Percentiles rank a stretch among this genome's conserved stretches.
phyloP scores from a whole-genome alignment of 1,284 basidiomycete genomes.

The Marasmius oreades region DNA sequence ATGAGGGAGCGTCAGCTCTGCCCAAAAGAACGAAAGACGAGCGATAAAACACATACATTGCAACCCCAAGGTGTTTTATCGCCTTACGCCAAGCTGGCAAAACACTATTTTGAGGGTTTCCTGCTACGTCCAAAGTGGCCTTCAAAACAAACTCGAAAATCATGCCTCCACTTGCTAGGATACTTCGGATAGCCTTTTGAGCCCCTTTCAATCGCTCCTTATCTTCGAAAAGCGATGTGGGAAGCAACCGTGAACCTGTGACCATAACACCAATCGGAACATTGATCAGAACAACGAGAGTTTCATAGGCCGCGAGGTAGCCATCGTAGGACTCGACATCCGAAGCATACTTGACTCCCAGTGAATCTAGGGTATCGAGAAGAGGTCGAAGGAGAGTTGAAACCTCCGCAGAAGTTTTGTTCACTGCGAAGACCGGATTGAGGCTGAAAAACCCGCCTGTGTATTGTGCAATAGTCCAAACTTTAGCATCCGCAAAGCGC shows the following conservation, averaged over 20 bases:
- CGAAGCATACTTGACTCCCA: slow-evolving; percentile 6
- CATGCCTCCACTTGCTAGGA: slow-evolving; percentile 11
- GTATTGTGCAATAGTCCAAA: neutral
- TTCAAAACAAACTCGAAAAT: slow-evolving; percentile 13
- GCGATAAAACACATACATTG: slow-evolving; percentile 11
- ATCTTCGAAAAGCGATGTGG: slow-evolving; percentile 11
- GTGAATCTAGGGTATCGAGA: slow-evolving; percentile 1
- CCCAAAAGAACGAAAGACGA: neutral
- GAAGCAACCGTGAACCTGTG: slow-evolving; percentile 14
- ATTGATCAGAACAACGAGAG: no score
- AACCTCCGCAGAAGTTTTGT: slow-evolving; percentile 2
- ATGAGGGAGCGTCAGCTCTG: neutral
- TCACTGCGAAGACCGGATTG: neutral
- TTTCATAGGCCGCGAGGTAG: neutral
- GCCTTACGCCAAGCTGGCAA: slow-evolving; percentile 18
- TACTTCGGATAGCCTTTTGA: slow-evolving; percentile 7
- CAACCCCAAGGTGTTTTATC: slow-evolving; percentile 8
- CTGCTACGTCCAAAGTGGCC: slow-evolving; percentile 11
- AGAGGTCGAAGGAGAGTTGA: neutral
- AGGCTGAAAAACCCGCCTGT: neutral
- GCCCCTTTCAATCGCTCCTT: slow-evolving; percentile 5
- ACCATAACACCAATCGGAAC: neutral
- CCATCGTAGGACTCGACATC: neutral
- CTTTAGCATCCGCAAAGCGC: neutral
- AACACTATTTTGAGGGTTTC: slow-evolving; percentile 17